Evolutionary conservation across 1,284 basidiomycete genomes (phyloP), one percentile per base, ranked within the genome.

Genomic region (Hortiboletus rubellus): DNA sequence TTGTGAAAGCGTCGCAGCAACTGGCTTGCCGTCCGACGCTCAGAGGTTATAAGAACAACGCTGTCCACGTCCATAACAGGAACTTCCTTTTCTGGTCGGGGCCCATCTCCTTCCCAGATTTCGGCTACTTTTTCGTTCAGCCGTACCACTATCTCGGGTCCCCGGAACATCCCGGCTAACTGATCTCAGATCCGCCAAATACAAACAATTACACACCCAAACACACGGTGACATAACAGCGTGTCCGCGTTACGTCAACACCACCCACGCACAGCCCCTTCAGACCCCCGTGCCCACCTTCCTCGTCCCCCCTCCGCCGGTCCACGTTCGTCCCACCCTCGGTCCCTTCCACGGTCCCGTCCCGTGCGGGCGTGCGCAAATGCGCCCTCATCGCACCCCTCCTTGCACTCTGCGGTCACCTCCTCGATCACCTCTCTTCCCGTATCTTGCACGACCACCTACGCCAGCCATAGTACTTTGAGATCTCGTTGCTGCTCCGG

Each of bases 121-220:
- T 74, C 72, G 69, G 69, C 69, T 73, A 73, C 68, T 69, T 69
- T 69, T 72, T 71, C 68, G 63, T 70, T 70, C 60, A 61, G 58
- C 66, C 60, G 70, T 73, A 61, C 69, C 69, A 52, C 49, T 74
- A 22, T 59, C 60, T 71, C 71, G 69, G 69, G 38, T 18, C 50
- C 52, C 38, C 72, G 69, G 71, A 68, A 73, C 63, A 71, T 72
- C 55, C 69, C 72, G 72, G 60, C 52, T 60, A 59, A 34, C 49
- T 41, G 49, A 71, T 71, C 69, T 71, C 58, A 71, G 71, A 72
- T 70, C 52, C 31, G 1, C 9, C 11, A 37, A 45, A 58, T 34
- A 70, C 22, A 37, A 12, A 50, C 18, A 57, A 50, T 59, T 2
- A 66, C 15, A 37, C 2, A 3, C 9, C 38, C 61, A 71, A 70